These are phyloP conservation scores for Heritiera fomes DNA, from an alignment of 345 rosid species.

Conservation along the genomic window DNA sequence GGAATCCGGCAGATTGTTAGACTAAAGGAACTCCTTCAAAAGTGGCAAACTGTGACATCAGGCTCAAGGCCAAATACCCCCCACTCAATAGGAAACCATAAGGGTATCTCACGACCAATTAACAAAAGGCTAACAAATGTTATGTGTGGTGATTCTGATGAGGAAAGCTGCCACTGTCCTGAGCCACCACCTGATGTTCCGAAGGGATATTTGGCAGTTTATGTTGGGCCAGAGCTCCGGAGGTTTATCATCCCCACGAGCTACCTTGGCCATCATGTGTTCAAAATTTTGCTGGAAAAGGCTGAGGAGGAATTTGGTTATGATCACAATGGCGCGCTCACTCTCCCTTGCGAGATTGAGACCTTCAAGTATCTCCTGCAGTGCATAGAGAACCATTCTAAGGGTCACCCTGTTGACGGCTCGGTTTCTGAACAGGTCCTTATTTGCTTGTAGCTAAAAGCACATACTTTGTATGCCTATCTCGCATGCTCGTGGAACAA, in stretches of 20 bases:
- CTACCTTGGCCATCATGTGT: slow-evolving; percentile 80
- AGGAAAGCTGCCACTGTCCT: slow-evolving; percentile 73
- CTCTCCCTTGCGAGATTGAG: slow-evolving; percentile 98
- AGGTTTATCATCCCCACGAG: slow-evolving; percentile 87
- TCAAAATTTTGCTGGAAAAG: slow-evolving; percentile 82
- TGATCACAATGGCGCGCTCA: slow-evolving; percentile 81
- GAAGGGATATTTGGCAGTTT: slow-evolving; percentile 85
- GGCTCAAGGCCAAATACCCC: slow-evolving; percentile 36
- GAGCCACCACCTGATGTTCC: slow-evolving; percentile 82
- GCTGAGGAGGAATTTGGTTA: slow-evolving; percentile 95
- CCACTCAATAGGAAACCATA: slow-evolving; percentile 21
- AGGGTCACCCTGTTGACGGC: slow-evolving; percentile 38
- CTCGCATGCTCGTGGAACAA: not conserved
- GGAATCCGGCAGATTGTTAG: slow-evolving; percentile 84
- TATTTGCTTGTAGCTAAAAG: not conserved
- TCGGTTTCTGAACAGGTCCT: slow-evolving; percentile 30
- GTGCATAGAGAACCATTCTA: slow-evolving; percentile 69
- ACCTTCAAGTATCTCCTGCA: slow-evolving; percentile 86
- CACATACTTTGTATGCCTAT: not conserved
- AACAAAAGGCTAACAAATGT: slow-evolving; percentile 49
- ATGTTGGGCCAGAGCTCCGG: slow-evolving; percentile 85
- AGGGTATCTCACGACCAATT: slow-evolving; percentile 45
- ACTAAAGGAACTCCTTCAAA: slow-evolving; percentile 81
- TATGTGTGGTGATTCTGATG: slow-evolving; percentile 72
- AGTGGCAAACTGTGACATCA: slow-evolving; percentile 80